Percentiles rank a stretch among this genome's conserved stretches.
Evolutionary conservation across 331 rosid species (phyloP).

Genomic region (Arachis monticola): DNA sequence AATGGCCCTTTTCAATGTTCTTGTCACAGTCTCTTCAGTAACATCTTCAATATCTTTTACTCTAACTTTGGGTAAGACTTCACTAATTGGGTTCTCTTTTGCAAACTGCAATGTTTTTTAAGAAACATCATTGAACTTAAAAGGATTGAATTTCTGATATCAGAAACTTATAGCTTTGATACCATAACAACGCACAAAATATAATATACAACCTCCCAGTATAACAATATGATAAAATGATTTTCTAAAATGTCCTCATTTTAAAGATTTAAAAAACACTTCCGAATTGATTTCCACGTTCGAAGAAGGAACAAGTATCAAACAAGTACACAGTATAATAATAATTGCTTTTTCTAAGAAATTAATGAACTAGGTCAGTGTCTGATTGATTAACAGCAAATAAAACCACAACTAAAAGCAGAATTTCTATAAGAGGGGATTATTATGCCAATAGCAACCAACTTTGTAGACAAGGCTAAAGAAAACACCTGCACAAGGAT

Average conservation of each 20-base stretch:
- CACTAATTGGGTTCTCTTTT: slow-evolving; percentile 55
- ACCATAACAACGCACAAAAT: slow-evolving; percentile 15
- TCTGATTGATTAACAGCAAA: neutral
- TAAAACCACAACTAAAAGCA: neutral
- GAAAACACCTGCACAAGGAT: neutral
- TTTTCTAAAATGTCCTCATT: neutral
- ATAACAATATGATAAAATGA: slow-evolving; percentile 2
- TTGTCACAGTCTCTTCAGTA: slow-evolving; percentile 54
- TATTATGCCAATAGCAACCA: neutral
- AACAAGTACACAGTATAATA: neutral
- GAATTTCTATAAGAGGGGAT: neutral
- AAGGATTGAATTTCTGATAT: neutral
- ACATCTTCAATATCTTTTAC: slow-evolving; percentile 63
- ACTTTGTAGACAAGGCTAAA: neutral
- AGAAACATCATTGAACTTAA: neutral
- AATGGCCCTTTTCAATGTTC: slow-evolving; percentile 63
- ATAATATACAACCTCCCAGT: neutral
- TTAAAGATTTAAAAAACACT: neutral
- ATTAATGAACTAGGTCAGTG: neutral
- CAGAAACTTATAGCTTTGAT: slow-evolving; percentile 26
- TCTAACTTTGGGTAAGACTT: slow-evolving; percentile 57
- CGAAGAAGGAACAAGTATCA: slow-evolving; percentile 8
- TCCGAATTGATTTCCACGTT: slow-evolving; percentile 2
- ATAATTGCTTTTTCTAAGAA: neutral
- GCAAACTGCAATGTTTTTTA: slow-evolving; percentile 50